phyloP scores from a whole-genome alignment of 176 grass and related monocot species.

The Oryza punctata region DNA sequence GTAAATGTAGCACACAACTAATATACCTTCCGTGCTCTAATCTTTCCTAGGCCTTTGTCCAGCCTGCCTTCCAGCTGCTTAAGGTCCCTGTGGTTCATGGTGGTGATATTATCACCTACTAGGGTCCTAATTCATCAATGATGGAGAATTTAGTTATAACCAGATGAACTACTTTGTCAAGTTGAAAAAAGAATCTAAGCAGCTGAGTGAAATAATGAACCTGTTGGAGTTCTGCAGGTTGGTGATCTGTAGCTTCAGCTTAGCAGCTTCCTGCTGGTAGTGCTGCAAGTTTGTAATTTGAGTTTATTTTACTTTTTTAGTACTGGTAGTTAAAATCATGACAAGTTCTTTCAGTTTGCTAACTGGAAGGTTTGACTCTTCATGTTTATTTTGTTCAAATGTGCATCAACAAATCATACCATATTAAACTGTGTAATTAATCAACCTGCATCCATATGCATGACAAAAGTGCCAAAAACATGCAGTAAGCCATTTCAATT shows the following conservation, averaged over 20 bases:
- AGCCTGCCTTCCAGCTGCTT: conserved; percentile 72
- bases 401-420: not conserved
- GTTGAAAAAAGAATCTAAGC: not conserved
- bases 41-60: conserved; percentile 76
- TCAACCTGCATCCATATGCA: not conserved
- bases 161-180: not conserved
- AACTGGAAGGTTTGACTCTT: not conserved
- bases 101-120: conserved; percentile 57
- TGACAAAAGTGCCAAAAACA: not conserved
- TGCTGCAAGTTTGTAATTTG: conserved; percentile 49
- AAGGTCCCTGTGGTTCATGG: conserved; percentile 55
- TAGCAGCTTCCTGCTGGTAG: conserved; percentile 81
- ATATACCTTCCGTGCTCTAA: conserved; percentile 81
- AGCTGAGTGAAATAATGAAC: conserved; percentile 38
- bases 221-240: conserved; percentile 76
- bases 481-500: not conserved
- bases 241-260: conserved; percentile 64
- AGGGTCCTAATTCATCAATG: conserved; percentile 47
- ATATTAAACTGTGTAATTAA: not conserved
- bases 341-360: not conserved
- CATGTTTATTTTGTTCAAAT: not conserved
- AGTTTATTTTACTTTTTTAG: not conserved
- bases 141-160: not conserved
- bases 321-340: not conserved
- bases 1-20: not conserved